Conservation (phyloP, 805 yeast species). For the Wickerhamiella siamensis region DNA sequence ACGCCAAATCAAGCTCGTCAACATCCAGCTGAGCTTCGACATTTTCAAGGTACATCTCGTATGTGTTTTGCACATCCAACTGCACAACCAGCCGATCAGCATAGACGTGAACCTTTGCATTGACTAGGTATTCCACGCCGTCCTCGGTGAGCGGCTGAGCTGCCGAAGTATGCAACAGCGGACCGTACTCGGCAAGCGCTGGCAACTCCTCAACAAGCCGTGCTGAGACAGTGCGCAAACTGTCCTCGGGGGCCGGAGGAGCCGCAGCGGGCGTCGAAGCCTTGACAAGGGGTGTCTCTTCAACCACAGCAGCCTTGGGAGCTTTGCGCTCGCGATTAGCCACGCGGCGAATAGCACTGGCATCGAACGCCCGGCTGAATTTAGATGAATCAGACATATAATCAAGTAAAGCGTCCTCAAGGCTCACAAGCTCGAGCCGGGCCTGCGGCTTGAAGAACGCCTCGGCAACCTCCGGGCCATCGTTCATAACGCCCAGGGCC, state of each 20-base stretch:
- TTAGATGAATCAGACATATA: conserved; percentile 43
- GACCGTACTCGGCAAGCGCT: conserved; percentile 61
- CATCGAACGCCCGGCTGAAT: conserved; percentile 51
- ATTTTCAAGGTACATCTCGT: conserved; percentile 64
- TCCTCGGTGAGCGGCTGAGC: conserved; percentile 64
- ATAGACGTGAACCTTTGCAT: conserved; percentile 71
- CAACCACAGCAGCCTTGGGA: conserved; percentile 5
- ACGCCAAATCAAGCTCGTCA: conserved; percentile 38
- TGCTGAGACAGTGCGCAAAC: conserved; percentile 28
- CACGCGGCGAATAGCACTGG: conserved; percentile 43
- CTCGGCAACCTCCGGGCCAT: conserved; percentile 25
- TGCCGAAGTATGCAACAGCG: conserved; percentile 54
- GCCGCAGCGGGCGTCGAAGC: conserved; percentile 12
- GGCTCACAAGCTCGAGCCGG: conserved; percentile 55
- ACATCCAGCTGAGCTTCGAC: conserved; percentile 38
- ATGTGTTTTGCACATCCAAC: conserved; percentile 72
- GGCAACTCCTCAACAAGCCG: conserved; percentile 57
- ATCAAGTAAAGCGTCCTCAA: conserved; percentile 61
- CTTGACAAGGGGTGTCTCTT: conserved; percentile 2
- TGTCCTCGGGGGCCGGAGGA: conserved; percentile 10
- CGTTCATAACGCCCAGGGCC: conserved; percentile 46
- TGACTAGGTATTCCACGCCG: conserved; percentile 86
- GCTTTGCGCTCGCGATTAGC: conserved; percentile 24
- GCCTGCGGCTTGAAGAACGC: conserved; percentile 42
- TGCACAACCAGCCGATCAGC: conserved; percentile 61